Evolutionary conservation across 169 alveolate genomes (phyloP).

Genomic region (Eimeria mitis): DNA sequence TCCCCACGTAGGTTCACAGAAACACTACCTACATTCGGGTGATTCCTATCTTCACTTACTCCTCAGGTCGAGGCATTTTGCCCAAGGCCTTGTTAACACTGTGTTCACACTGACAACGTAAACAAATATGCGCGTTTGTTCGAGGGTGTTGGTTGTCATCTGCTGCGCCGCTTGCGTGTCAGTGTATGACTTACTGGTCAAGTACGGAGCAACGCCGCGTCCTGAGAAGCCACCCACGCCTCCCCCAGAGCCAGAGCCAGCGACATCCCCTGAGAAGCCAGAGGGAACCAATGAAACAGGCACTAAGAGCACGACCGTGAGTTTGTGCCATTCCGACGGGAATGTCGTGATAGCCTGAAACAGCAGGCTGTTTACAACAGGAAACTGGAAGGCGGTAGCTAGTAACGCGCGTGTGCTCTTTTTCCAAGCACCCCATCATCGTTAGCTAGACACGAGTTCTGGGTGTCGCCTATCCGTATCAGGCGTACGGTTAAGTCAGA

Average conservation of each 20-base stretch:
- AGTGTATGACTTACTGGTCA: conserved; percentile 58
- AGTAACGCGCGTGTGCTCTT: neutral
- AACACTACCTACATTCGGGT: neutral
- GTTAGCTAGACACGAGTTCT: neutral
- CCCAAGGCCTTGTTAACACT: neutral
- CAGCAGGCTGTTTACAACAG: neutral
- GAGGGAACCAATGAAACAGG: neutral
- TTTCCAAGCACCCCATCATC: neutral
- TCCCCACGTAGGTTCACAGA: neutral
- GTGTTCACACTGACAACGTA: neutral
- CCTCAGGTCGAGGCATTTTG: neutral
- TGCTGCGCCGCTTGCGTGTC: neutral
- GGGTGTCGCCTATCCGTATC: neutral
- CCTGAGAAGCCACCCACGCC: conserved; percentile 75
- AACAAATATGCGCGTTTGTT: neutral
- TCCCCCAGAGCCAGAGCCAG: conserved; percentile 76
- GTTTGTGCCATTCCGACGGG: neutral
- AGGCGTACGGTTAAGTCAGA: neutral
- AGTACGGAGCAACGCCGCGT: conserved; percentile 68
- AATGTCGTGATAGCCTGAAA: neutral
- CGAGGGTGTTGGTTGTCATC: neutral
- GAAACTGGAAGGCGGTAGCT: neutral
- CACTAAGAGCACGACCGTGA: neutral
- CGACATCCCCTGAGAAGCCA: neutral
- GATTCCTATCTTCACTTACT: neutral